Percentiles rank a stretch among this genome's conserved stretches.
Conservation (phyloP, 1,139 yeast species). For the Dujonia santamariae region DNA sequence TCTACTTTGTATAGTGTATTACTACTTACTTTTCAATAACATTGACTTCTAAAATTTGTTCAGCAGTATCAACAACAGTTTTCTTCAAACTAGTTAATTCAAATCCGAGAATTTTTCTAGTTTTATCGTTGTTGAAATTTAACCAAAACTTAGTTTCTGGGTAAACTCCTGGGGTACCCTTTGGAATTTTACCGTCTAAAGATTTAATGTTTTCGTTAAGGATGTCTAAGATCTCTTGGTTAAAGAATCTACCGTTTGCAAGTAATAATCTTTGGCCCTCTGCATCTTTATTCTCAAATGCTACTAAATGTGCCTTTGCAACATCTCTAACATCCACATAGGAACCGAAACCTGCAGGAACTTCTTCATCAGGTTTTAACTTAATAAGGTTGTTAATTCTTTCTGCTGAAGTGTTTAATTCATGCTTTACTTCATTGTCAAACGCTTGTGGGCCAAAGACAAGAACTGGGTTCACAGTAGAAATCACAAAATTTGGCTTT, state of each 20-base stretch:
- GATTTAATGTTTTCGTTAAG: constrained; percentile 16
- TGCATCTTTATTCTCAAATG: constrained; percentile 27
- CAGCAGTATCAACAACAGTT: constrained; percentile 37
- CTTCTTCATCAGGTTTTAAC: constrained; percentile 11
- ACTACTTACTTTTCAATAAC: no score
- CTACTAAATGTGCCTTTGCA: constrained; percentile 36
- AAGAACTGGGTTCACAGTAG: constrained; percentile 45
- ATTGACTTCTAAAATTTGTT: constrained; percentile 28
- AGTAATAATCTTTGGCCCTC: constrained; percentile 40
- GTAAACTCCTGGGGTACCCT: constrained; percentile 25
- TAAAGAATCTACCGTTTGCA: constrained; percentile 20
- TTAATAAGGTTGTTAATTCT: constrained; percentile 22
- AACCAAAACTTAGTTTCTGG: not conserved
- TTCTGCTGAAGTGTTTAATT: constrained; percentile 34
- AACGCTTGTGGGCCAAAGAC: constrained; percentile 47
- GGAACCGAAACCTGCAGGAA: constrained; percentile 17
- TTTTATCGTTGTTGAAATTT: constrained; percentile 17
- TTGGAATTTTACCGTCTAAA: constrained; percentile 36
- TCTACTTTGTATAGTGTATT: no score
- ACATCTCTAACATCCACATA: constrained; percentile 39
- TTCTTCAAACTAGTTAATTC: constrained; percentile 31
- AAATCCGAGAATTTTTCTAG: constrained; percentile 27
- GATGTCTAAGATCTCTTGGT: constrained; percentile 27
- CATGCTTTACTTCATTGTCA: constrained; percentile 19
- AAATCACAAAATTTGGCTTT: constrained; percentile 33